phyloP scores from a whole-genome alignment of 2,329 filamentous ascomycete genomes.

The Hymenoscyphus salicellus region DNA sequence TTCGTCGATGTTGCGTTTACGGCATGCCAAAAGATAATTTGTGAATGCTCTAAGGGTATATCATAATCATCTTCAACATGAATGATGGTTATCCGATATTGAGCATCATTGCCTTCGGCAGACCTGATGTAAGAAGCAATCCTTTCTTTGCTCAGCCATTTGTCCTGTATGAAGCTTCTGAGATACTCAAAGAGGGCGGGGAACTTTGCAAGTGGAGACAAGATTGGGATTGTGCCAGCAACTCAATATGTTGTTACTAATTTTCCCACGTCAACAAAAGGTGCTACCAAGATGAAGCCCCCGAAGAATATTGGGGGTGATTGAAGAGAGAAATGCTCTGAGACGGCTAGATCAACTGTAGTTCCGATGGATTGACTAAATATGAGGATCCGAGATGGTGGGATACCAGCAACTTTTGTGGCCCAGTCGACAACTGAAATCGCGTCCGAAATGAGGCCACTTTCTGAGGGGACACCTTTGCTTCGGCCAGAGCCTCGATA shows the following conservation, averaged over 20 bases:
- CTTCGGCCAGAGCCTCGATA: slow-evolving; percentile 85
- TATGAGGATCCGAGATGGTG: slow-evolving; percentile 71
- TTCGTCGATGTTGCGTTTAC: slow-evolving; percentile 46
- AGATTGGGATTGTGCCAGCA: slow-evolving; percentile 64
- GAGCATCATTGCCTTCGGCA: slow-evolving; percentile 34
- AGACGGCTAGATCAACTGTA: slow-evolving; percentile 71
- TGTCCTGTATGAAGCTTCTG: slow-evolving; percentile 46
- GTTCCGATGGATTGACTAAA: slow-evolving; percentile 85
- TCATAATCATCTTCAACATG: slow-evolving; percentile 79
- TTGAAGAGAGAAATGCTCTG: slow-evolving; percentile 47
- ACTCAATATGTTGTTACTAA: slow-evolving; percentile 57
- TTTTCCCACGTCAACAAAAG: slow-evolving; percentile 53
- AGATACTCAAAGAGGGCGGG: slow-evolving; percentile 47
- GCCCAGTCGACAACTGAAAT: slow-evolving; percentile 70
- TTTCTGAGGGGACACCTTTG: slow-evolving; percentile 71
- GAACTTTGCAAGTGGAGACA: slow-evolving; percentile 69
- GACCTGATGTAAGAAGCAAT: slow-evolving; percentile 45
- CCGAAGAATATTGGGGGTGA: slow-evolving; percentile 46
- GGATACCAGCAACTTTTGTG: slow-evolving; percentile 60
- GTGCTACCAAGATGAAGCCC: slow-evolving; percentile 54
- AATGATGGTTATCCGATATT: slow-evolving; percentile 62
- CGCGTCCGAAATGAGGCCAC: slow-evolving; percentile 77
- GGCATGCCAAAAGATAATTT: slow-evolving; percentile 59
- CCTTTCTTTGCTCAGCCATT: slow-evolving; percentile 51
- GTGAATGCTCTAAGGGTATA: slow-evolving; percentile 70